These are phyloP conservation scores for Aspergillus ustus DNA, from an alignment of 2,329 filamentous ascomycete species.

Conservation along the genomic window DNA sequence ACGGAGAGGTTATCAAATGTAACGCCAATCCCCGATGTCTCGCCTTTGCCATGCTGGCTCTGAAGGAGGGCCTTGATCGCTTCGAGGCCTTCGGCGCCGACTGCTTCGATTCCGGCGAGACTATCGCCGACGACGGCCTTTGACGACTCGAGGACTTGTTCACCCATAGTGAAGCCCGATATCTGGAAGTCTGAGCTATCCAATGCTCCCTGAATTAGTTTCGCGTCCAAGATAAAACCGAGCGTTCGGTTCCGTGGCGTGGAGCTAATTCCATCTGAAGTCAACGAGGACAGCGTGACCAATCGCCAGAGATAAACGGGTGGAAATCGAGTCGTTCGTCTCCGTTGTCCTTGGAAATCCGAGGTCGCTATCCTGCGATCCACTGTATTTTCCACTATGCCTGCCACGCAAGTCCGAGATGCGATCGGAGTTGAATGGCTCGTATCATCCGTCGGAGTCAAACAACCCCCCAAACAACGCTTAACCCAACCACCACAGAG, in stretches of 20 bases:
- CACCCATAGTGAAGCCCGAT: neutral
- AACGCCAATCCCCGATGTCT: neutral
- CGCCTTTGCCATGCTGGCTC: neutral
- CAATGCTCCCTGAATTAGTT: neutral
- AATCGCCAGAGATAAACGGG: constrained; percentile 6
- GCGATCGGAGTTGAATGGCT: neutral
- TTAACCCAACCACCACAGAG: neutral
- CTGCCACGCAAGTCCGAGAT: neutral
- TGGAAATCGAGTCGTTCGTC: neutral
- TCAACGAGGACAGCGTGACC: neutral
- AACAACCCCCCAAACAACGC: neutral
- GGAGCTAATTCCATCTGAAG: neutral
- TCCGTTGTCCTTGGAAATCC: neutral
- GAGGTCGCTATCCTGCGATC: neutral
- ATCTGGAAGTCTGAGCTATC: neutral
- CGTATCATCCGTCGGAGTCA: neutral
- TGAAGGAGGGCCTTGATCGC: constrained; percentile 3
- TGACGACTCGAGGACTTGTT: neutral
- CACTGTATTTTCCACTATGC: neutral
- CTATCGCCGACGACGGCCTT: neutral
- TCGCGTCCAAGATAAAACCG: neutral
- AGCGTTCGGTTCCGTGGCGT: neutral
- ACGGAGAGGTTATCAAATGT: constrained; percentile 4
- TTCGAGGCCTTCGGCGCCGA: constrained; percentile 3
- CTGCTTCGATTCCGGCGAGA: neutral